These are phyloP conservation scores for Candida labiduridarum DNA, from an alignment of 1,139 yeast genomes.

Conservation along the genomic window DNA sequence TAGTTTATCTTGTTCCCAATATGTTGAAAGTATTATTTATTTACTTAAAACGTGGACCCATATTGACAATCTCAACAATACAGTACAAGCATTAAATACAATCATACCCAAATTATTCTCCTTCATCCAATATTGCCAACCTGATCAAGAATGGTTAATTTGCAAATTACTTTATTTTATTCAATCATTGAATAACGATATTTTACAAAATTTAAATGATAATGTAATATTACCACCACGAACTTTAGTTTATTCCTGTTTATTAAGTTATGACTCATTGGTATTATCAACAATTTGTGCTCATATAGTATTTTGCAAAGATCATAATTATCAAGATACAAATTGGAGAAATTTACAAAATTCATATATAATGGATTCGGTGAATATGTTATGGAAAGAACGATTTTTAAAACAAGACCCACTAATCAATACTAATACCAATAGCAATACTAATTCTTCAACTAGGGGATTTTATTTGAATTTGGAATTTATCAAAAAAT, in stretches of 20 bases:
- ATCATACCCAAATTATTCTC: conserved; percentile 8
- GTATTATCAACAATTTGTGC: conserved; percentile 51
- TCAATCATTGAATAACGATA: background rate
- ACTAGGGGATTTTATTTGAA: conserved; percentile 46
- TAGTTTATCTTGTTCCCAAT: conserved; percentile 1
- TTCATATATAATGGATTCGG: conserved; percentile 57
- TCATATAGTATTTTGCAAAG: conserved; percentile 49
- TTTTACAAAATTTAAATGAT: conserved; percentile 5
- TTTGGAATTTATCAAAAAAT: conserved; percentile 33
- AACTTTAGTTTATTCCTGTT: conserved; percentile 33
- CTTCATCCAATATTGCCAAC: conserved; percentile 5
- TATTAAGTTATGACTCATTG: conserved; percentile 44
- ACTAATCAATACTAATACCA: background rate
- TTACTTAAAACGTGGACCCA: background rate
- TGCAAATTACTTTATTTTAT: conserved; percentile 4
- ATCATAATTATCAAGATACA: conserved; percentile 19
- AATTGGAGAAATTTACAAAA: conserved; percentile 46
- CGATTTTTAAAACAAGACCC: conserved; percentile 29
- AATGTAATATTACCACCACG: conserved; percentile 27
- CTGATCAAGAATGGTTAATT: conserved; percentile 3
- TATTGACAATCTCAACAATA: background rate
- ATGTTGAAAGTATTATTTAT: conserved; percentile 6
- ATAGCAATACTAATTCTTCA: conserved; percentile 10
- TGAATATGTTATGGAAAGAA: conserved; percentile 68
- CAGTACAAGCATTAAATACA: background rate